Evolutionary conservation across 305 asterid genomes (phyloP), one percentile per base, ranked within the genome.

Genomic region (Fraxinus sp.): DNA sequence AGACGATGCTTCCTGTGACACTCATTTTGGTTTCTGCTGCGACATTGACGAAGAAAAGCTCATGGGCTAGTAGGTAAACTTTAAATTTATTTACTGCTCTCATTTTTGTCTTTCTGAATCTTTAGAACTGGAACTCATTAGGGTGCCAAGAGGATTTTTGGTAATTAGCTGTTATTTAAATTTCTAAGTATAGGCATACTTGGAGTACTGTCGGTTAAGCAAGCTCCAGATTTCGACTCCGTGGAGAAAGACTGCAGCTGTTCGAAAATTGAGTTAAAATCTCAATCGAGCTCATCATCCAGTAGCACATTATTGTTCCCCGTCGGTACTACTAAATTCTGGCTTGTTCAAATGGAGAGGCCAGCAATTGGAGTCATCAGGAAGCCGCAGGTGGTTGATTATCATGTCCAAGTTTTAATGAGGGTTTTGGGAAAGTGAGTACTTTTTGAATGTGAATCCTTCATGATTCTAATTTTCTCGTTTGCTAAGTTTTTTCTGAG

Each of bases 381-480:
- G 59, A 92, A 90, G 88, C 90, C 92, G 3, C 87, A 88, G 35
- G 91, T 92, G 79, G 97, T 95, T 81, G 97, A 94, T 84, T 94
- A 95, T 83, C 92, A 80, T 72, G 92, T 88, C 86, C 98, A 92
- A 87, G 88, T 91, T 78, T 89, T 95, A 79, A 87, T 87, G 76
- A 88, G 90, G 79, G 95, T 95, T 84, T 86, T 95, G 82, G 91
- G 96, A 85, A 95, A 93, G 98, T 95, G 87, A 87, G 97, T 88
- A 3, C 35, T 76, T 80, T 73, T 33, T 16, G 52, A 30, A 49
- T 73, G 41, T 64, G 77, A 49, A 36, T 84, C 14, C 41, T 75
- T 66, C 77, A n/a, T 5, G 32, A 6, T 79, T 79, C 28, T 36
- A 76, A 2, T 13, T 4, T 11, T 28, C 14, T 77, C 75, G 26